phyloP scores from a whole-genome alignment of 2,329 filamentous ascomycete species.

The Diaporthe batatas region DNA sequence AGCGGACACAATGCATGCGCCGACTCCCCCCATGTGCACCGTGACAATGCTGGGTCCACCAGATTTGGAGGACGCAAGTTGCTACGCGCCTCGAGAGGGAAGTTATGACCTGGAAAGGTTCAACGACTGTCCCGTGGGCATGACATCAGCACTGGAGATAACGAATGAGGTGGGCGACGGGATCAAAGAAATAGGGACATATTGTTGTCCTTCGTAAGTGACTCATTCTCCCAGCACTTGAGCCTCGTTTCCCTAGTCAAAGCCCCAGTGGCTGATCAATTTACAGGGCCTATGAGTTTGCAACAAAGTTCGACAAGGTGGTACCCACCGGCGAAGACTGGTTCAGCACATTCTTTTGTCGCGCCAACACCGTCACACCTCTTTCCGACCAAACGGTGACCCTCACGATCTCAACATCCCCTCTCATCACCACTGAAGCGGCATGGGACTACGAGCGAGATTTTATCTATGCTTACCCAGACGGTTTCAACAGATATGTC shows the following conservation, averaged over 20 bases:
- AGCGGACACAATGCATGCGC: not conserved
- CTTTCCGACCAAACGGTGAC: constrained; percentile 3
- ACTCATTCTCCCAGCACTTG: too few relatives aligned
- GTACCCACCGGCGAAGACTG: not conserved
- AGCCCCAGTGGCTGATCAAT: not conserved
- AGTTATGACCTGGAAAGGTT: not conserved
- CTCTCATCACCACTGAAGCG: not conserved
- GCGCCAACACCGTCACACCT: not conserved
- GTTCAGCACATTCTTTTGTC: not conserved
- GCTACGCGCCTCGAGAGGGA: not conserved
- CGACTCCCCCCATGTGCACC: not conserved
- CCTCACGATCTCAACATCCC: not conserved
- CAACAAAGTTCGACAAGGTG: not conserved
- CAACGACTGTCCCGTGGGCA: constrained; percentile 5
- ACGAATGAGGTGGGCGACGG: not conserved
- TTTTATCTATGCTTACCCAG: not conserved
- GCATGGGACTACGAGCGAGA: not conserved
- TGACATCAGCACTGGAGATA: not conserved
- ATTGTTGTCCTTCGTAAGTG: not conserved
- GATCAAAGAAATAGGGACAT: not conserved
- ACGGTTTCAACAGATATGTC: not conserved
- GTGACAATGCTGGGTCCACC: not conserved
- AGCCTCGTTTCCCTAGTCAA: too few relatives aligned
- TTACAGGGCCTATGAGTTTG: not conserved
- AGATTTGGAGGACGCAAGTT: not conserved